Conservation (phyloP, 768 basidiomycete species). For the Clitopilus hobsonii region DNA sequence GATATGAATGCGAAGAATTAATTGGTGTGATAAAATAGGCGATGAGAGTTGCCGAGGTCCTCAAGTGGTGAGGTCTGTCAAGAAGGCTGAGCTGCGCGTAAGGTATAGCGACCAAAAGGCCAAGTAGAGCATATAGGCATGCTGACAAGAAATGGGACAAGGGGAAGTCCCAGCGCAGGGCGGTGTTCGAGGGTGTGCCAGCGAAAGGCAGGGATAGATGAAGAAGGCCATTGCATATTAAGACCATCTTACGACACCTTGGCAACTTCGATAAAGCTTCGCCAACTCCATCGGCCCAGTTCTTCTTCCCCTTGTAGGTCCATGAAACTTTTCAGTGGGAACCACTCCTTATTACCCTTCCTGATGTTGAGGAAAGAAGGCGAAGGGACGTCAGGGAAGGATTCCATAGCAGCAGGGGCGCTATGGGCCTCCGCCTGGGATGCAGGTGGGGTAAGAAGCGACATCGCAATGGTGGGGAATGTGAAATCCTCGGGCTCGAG, state of each 20-base stretch:
- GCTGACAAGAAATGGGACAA: neutral
- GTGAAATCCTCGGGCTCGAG: conserved; percentile 36
- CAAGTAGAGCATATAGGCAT: neutral
- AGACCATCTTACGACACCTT: conserved; percentile 22
- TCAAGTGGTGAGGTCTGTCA: neutral
- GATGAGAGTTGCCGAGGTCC: neutral
- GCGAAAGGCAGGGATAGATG: conserved; percentile 3
- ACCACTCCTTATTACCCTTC: conserved; percentile 35
- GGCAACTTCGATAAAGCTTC: conserved; percentile 60
- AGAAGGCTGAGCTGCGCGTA: neutral
- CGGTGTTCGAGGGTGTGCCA: neutral
- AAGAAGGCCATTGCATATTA: neutral
- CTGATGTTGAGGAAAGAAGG: conserved; percentile 12
- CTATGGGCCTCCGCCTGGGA: conserved; percentile 9
- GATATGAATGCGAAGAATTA: neutral
- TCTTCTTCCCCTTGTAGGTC: conserved; percentile 49
- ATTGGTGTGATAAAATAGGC: neutral
- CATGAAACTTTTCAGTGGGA: conserved; percentile 61
- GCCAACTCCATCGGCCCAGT: conserved; percentile 46
- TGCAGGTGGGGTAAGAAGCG: conserved; percentile 5
- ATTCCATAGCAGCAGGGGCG: conserved; percentile 4
- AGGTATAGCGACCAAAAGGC: neutral
- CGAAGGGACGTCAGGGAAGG: conserved; percentile 8
- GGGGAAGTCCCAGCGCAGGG: neutral
- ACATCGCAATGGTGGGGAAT: conserved; percentile 16